Evolutionary conservation across 306 rosid genomes (phyloP).

Genomic region (Canavalia gladiata): DNA sequence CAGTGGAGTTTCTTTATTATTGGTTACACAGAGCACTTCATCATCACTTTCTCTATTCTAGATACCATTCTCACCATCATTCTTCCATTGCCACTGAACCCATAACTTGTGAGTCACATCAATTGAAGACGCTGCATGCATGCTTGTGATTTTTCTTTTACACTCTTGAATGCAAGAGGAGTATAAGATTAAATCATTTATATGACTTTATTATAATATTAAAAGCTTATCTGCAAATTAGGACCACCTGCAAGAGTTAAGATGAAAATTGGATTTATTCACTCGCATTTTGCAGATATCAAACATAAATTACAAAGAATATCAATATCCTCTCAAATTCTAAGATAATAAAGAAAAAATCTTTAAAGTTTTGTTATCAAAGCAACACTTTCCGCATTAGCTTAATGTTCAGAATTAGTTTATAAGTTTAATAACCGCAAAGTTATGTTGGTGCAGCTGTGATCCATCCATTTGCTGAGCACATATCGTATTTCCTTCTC

Average conservation of each 20-base stretch:
- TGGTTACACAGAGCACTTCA: conserved; percentile 87
- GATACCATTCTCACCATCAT: conserved; percentile 74
- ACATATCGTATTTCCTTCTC: conserved; percentile 59
- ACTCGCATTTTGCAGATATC: too few relatives aligned
- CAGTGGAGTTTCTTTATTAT: conserved; percentile 76
- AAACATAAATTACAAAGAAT: too few relatives aligned
- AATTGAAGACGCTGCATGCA: too few relatives aligned
- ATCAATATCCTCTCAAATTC: too few relatives aligned
- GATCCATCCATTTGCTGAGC: conserved; percentile 74
- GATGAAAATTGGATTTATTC: background rate
- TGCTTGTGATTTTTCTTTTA: too few relatives aligned
- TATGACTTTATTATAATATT: background rate
- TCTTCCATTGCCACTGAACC: conserved; percentile 63
- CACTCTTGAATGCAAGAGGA: background rate
- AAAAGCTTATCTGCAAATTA: too few relatives aligned
- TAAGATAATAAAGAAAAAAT: too few relatives aligned
- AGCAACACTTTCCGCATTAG: background rate
- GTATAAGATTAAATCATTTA: background rate
- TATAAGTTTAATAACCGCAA: background rate
- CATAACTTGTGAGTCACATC: conserved; percentile 50
- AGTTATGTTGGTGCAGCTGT: conserved; percentile 57
- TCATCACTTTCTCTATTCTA: conserved; percentile 74
- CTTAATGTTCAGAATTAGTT: background rate
- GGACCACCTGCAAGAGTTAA: background rate
- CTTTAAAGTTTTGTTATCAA: too few relatives aligned